Evolutionary conservation across 2,329 filamentous ascomycete genomes (phyloP), one percentile per base, ranked within the genome.

Genomic region (Helotiales sp.): DNA sequence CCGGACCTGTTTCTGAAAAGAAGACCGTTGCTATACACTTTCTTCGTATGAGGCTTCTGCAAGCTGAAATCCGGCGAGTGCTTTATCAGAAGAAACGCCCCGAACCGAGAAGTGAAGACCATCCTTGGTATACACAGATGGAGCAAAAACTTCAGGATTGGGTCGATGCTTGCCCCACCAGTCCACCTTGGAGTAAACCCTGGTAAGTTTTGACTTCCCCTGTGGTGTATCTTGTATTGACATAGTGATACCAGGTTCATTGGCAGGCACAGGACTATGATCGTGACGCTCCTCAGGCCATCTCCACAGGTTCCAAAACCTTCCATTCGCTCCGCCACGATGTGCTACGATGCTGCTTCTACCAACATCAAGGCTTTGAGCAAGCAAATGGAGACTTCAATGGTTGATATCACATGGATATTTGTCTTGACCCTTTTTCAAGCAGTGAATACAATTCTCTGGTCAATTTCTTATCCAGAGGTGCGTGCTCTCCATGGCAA

Each of bases 1-100:
- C 89, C 0, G 91, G 90, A 0, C 90, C 90, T 5, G 84, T 87
- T 1, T 93, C 92, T 43, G 85, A 94, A 72, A 93, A 92, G 76
- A 99, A 99, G 78, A 87, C 92, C 74, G 89, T 97, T 28, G 90
- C 93, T 2, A 93, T 97, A 69, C 95, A 99, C 77, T 96, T 97
- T 74, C 93, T 93, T 82, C 95, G 92, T 76, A 96, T 97, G 93
- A 86, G 93, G 64, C 80, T 96, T 66, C 82, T 94, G 13, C 94
- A 97, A 77, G 88, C 94, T 15, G 95, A 98, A 79, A 96, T 97
- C 50, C 86, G 93, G 65, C 87, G 93, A 66, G 90, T 89, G 6
- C 82, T 98, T 0, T 98, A 99, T 77, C 90, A 97, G 73, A 91
- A 90, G 78, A 96, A 96, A 78, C 86, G 90, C 52, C 81, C 88